These are phyloP conservation scores for Coemansia asiatica DNA, from an alignment of 192 early-diverging fungal genomes.

Conservation along the genomic window DNA sequence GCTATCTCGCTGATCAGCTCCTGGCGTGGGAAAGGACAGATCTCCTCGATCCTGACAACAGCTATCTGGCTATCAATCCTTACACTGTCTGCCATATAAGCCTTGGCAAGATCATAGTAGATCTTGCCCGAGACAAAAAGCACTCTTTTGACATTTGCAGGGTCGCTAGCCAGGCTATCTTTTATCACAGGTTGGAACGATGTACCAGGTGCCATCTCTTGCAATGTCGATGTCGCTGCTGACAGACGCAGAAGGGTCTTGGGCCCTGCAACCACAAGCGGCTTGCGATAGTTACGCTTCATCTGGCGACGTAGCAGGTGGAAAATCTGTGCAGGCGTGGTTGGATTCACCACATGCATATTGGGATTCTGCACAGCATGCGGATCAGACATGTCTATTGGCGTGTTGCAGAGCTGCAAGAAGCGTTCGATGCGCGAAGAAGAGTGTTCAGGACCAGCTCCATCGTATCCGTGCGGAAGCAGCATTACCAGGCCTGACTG, in stretches of 20 bases:
- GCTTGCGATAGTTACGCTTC: constrained; percentile 86
- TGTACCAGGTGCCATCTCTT: constrained; percentile 85
- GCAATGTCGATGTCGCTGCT: constrained; percentile 67
- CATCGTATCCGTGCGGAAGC: constrained; percentile 93
- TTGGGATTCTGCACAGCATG: constrained; percentile 73
- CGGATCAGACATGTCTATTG: constrained; percentile 63
- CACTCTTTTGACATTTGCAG: constrained; percentile 55
- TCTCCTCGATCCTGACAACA: constrained; percentile 86
- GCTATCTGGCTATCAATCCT: constrained; percentile 64
- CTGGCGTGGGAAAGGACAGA: constrained; percentile 84
- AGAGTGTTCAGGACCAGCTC: constrained; percentile 93
- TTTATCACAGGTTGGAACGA: constrained; percentile 78
- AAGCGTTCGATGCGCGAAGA: constrained; percentile 91
- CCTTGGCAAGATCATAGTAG: constrained; percentile 89
- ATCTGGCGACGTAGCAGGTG: constrained; percentile 94
- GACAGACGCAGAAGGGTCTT: constrained; percentile 71
- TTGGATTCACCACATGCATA: constrained; percentile 91
- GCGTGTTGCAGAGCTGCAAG: constrained; percentile 86
- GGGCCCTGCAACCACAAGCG: constrained; percentile 81
- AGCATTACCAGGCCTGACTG: constrained; percentile 91
- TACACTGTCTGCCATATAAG: constrained; percentile 50
- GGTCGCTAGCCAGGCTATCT: constrained; percentile 57
- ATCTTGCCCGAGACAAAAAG: constrained; percentile 90
- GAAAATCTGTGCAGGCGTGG: constrained; percentile 94
- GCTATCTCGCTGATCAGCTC: constrained; percentile 65